phyloP scores from a whole-genome alignment of 192 early-diverging fungal species.

The Geranomyces variabilis region DNA sequence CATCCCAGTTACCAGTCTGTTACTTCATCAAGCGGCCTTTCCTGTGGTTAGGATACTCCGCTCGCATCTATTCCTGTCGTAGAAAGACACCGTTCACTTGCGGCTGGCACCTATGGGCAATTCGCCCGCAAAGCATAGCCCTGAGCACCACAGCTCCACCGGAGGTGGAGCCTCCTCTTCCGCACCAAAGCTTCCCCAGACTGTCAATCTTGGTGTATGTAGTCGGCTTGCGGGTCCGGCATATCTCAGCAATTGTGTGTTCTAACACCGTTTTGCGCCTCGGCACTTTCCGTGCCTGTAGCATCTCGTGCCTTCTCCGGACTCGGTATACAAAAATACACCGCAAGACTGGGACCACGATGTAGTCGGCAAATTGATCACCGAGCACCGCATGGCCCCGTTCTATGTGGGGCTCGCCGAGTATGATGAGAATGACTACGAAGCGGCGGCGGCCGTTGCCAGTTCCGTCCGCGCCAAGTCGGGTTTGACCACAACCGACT shows the following conservation, averaged over 20 bases:
- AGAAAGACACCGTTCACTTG: no score
- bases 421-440: background rate
- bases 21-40: no score
- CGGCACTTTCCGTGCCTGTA: background rate
- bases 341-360: constrained; percentile 78
- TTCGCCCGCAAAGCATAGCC: background rate
- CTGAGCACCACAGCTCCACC: background rate
- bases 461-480: background rate
- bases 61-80: no score
- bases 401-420: constrained; percentile 85
- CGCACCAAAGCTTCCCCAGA: background rate
- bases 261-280: background rate
- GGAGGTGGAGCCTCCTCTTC: no score
- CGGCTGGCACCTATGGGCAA: background rate
- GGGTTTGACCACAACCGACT: no score
- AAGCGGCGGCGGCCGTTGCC: background rate
- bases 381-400: constrained; percentile 74
- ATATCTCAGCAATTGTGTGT: background rate
- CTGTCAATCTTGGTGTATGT: constrained; percentile 3
- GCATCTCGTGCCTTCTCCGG: constrained; percentile 12
- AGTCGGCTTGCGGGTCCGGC: background rate
- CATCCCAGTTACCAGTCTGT: no score
- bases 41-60: no score
- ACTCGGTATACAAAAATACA: constrained; percentile 26
- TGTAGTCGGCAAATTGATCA: constrained; percentile 74